A percentile compares a stretch with the other conserved stretches of the same genome.
phyloP scores from a whole-genome alignment of 352 stramenopile genomes.

The Pythium sp. region DNA sequence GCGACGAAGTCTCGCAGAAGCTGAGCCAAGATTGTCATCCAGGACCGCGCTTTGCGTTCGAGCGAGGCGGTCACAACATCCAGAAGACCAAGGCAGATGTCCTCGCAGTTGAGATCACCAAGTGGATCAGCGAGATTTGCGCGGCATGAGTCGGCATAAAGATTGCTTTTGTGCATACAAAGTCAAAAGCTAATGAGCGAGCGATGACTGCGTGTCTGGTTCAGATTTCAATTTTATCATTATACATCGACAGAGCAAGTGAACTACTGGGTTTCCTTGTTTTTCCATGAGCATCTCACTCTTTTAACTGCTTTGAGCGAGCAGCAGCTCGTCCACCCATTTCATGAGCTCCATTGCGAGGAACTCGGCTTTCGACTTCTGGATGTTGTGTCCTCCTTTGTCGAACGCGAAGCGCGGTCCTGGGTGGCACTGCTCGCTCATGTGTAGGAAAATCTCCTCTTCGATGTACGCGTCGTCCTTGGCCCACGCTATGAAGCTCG shows the following conservation, averaged over 20 bases:
- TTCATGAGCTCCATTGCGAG: constrained; percentile 35
- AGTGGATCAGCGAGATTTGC: constrained; percentile 8
- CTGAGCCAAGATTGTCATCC: constrained; percentile 22
- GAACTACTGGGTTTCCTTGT: background rate
- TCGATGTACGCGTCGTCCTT: constrained; percentile 61
- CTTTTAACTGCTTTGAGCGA: background rate
- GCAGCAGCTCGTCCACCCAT: constrained; percentile 32
- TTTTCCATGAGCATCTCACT: background rate
- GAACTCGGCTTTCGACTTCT: constrained; percentile 58
- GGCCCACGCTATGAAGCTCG: constrained; percentile 56
- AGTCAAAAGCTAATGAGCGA: background rate
- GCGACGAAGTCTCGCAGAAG: constrained; percentile 7
- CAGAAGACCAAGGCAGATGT: constrained; percentile 58
- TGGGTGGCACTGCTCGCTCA: constrained; percentile 31
- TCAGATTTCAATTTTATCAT: no score
- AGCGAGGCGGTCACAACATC: constrained; percentile 60
- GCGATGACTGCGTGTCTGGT: background rate
- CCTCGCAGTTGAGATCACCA: constrained; percentile 3
- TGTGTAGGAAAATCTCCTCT: constrained; percentile 41
- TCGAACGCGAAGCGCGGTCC: constrained; percentile 43
- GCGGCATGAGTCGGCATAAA: background rate
- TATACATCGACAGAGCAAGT: no score
- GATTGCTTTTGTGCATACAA: background rate
- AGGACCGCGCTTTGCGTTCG: constrained; percentile 42
- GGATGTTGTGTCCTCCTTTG: constrained; percentile 65